phyloP scores from a whole-genome alignment of 2,329 filamentous ascomycete genomes.

The Nothomitra cinnamomea region DNA sequence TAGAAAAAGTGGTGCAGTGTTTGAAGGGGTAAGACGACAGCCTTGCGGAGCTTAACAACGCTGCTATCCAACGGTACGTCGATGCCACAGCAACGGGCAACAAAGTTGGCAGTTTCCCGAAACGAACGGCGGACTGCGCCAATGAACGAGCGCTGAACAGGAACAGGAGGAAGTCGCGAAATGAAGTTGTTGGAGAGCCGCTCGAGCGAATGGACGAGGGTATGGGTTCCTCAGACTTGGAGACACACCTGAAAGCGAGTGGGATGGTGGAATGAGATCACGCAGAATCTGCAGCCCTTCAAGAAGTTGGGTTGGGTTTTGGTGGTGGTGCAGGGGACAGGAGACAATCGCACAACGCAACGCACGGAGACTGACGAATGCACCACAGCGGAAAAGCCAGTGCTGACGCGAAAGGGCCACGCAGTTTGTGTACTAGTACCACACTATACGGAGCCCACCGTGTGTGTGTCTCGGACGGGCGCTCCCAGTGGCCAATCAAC shows the following conservation, averaged over 20 bases:
- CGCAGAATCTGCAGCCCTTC: neutral
- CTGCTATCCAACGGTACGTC: neutral
- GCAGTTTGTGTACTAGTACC: too few species aligned
- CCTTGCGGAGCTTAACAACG: neutral
- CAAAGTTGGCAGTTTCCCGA: neutral
- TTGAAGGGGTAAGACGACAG: neutral
- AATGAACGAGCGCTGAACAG: neutral
- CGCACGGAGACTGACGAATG: too few species aligned
- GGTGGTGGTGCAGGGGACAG: too few species aligned
- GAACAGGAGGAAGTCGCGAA: neutral
- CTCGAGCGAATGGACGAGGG: constrained; percentile 1
- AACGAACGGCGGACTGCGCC: neutral
- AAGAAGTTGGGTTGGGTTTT: too few species aligned
- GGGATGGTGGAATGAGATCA: neutral
- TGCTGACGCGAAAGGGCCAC: too few species aligned
- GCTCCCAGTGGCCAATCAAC: too few species aligned
- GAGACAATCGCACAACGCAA: too few species aligned
- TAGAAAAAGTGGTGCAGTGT: neutral
- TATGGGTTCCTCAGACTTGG: neutral
- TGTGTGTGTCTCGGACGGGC: too few species aligned
- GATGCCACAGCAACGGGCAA: constrained; percentile 2
- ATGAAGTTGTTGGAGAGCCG: neutral
- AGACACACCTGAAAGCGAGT: neutral
- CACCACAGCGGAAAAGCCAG: too few species aligned
- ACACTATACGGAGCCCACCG: too few species aligned